Evolutionary conservation across 257 asterid genomes (phyloP).

Genomic region (Primulina tabacum): DNA sequence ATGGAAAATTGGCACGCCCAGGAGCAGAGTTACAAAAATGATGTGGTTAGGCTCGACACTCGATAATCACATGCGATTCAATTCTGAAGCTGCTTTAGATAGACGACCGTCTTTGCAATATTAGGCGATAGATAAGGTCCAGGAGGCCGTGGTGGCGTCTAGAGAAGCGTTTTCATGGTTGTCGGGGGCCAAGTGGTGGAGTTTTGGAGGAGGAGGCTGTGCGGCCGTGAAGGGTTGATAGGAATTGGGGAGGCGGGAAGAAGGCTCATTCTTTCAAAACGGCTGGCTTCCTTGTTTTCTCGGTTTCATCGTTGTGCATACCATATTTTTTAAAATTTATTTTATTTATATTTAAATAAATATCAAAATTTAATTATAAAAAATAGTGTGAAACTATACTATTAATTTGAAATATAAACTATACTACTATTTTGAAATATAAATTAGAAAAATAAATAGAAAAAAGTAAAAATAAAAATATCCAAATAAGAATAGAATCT

Average conservation of each 20-base stretch:
- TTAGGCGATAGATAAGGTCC: slow-evolving; percentile 69
- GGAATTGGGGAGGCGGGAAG: slow-evolving; percentile 34
- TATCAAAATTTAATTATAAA: too few species aligned
- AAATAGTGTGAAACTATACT: too few species aligned
- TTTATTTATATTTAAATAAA: too few species aligned
- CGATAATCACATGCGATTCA: slow-evolving; percentile 52
- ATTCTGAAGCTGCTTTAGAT: slow-evolving; percentile 42
- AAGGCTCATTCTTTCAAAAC: slow-evolving; percentile 41
- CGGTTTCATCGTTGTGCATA: too few species aligned
- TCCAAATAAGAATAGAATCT: too few species aligned
- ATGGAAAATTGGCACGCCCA: slow-evolving; percentile 60
- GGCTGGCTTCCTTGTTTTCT: slow-evolving; percentile 8
- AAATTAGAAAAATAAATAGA: too few species aligned
- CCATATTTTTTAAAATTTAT: too few species aligned
- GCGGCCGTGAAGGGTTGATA: slow-evolving; percentile 25
- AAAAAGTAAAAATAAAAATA: too few species aligned
- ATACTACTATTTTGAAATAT: too few species aligned
- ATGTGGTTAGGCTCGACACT: slow-evolving; percentile 56
- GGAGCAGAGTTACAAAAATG: slow-evolving; percentile 63
- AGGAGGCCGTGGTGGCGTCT: slow-evolving; percentile 48
- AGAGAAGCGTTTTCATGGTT: slow-evolving; percentile 7
- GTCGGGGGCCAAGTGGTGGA: slow-evolving; percentile 14
- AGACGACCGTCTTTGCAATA: slow-evolving; percentile 62
- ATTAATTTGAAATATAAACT: too few species aligned
- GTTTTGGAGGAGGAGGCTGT: slow-evolving; percentile 23